Evolutionary conservation across 768 basidiomycete genomes (phyloP), one percentile per base, ranked within the genome.

Genomic region (Mycena latifolia): DNA sequence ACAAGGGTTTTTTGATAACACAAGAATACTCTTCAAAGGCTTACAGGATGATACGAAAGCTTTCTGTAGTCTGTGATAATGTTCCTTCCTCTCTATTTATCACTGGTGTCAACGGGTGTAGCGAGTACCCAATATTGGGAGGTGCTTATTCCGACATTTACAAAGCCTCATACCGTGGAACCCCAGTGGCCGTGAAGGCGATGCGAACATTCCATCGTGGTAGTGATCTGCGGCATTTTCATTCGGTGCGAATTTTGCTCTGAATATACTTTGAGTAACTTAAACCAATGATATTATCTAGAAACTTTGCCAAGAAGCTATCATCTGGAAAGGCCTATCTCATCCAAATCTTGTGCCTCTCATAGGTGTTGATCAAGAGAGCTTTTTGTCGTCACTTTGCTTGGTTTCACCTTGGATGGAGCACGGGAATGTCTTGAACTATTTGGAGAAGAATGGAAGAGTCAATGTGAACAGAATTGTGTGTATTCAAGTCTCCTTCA

Each of bases 361-460:
- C 48, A 15, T 77, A 18, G 76, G 77, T 3, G 71, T 77, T 15
- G 74, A 76, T 45, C 37, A 55, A 0, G 68, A 70, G 20, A 69
- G 68, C 14, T 77, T 77, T 50, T 63, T 70, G 3, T 54, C 59
- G 7, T 63, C 65, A 24, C 61, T 72, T 27, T 77, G 75, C 50
- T 65, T 77, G 68, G 75, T 75, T 39, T 75, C 76, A 1, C 76
- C 75, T 3, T 76, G 75, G 75, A 76, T 77, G 74, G 59, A 65
- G 29, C 67, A 74, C 46, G 74, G 76, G 0, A 76, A 71, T 25
- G 61, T 76, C 17, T 27, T 72, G n/a, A 58, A 69, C 12, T 72
- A 71, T 59, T 60, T 73, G 27, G 45, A 70, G 20, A 50, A 66
- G 9, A 65, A 73, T 48, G 73, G 73, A 2, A 60, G 58, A 14